A percentile compares a stretch with the other conserved stretches of the same genome.
Conservation (phyloP, 352 stramenopile genomes). For the Phytophthora chlamydospora region DNA sequence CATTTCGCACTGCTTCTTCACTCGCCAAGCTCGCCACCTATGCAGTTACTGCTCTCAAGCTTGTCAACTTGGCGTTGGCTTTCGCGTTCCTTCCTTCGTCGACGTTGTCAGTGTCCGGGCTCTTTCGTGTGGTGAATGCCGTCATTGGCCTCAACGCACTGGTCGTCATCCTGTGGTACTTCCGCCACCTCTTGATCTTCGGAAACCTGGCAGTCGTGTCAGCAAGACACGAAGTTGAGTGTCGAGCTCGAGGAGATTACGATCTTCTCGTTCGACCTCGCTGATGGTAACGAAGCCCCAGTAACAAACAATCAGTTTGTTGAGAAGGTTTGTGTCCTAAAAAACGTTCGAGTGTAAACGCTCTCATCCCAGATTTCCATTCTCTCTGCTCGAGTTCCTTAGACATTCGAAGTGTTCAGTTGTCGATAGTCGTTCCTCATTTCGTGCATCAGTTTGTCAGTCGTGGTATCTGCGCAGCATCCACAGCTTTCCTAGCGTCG, state of each 20-base stretch:
- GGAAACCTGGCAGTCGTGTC: slow-evolving; percentile 23
- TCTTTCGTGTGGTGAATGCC: slow-evolving; percentile 35
- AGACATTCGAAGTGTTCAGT: slow-evolving; percentile 22
- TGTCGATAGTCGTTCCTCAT: slow-evolving; percentile 28
- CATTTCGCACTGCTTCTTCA: slow-evolving; percentile 24
- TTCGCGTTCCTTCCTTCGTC: slow-evolving; percentile 55
- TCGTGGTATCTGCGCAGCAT: slow-evolving; percentile 16
- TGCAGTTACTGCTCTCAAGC: slow-evolving; percentile 37
- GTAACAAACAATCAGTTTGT: not conserved
- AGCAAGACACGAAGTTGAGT: slow-evolving; percentile 12
- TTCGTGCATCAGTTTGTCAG: slow-evolving; percentile 24
- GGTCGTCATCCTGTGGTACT: slow-evolving; percentile 50
- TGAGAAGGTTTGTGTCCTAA: no score
- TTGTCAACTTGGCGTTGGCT: slow-evolving; percentile 51
- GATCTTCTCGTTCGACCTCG: slow-evolving; percentile 4
- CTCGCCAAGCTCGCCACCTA: slow-evolving; percentile 37
- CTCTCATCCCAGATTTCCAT: no score
- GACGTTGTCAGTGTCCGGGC: slow-evolving; percentile 24
- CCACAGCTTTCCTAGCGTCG: not conserved
- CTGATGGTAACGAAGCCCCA: slow-evolving; percentile 6
- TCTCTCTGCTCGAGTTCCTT: not conserved
- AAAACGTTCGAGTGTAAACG: no score
- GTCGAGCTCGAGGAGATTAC: not conserved
- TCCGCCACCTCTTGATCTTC: slow-evolving; percentile 60
- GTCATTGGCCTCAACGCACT: slow-evolving; percentile 58